Percentiles rank a stretch among this genome's conserved stretches.
phyloP scores from a whole-genome alignment of 768 basidiomycete species.

The Mycena crocata region DNA sequence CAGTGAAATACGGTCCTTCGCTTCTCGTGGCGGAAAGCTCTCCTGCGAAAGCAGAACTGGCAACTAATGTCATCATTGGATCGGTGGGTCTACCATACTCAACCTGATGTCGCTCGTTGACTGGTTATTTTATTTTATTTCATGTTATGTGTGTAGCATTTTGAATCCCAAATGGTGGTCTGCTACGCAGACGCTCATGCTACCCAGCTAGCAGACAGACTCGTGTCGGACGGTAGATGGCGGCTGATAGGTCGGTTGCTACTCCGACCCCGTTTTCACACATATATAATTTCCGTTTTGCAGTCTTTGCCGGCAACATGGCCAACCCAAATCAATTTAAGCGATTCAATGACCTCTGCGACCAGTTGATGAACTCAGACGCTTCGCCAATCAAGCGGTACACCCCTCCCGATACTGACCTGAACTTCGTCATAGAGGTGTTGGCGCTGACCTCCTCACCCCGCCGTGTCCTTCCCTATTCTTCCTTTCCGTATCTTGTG shows the following conservation, averaged over 20 bases:
- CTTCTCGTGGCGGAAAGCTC: slow-evolving; percentile 18
- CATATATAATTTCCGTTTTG: too few species aligned
- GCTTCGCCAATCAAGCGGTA: slow-evolving; percentile 30
- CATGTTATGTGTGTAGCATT: slow-evolving; percentile 21
- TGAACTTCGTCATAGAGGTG: slow-evolving; percentile 29
- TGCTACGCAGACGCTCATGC: slow-evolving; percentile 32
- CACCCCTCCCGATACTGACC: slow-evolving; percentile 17
- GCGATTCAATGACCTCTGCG: slow-evolving; percentile 26
- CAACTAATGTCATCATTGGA: slow-evolving; percentile 25
- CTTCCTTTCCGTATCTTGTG: slow-evolving; percentile 25
- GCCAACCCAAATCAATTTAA: slow-evolving; percentile 6
- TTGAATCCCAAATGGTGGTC: slow-evolving; percentile 32
- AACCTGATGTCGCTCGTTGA: background rate
- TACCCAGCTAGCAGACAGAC: slow-evolving; percentile 22
- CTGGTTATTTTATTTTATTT: too few species aligned
- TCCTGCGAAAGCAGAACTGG: slow-evolving; percentile 11
- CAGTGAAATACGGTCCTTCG: slow-evolving; percentile 23
- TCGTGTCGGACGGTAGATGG: slow-evolving; percentile 32
- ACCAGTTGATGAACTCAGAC: background rate
- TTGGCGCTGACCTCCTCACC: slow-evolving; percentile 28
- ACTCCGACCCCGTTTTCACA: too few species aligned
- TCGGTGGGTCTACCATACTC: slow-evolving; percentile 27
- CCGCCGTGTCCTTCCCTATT: slow-evolving; percentile 12
- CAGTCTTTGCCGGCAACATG: slow-evolving; percentile 30
- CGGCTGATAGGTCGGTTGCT: slow-evolving; percentile 22